Conservation (phyloP, 2,329 filamentous ascomycete species). For the Ophiostoma ulmi region DNA sequence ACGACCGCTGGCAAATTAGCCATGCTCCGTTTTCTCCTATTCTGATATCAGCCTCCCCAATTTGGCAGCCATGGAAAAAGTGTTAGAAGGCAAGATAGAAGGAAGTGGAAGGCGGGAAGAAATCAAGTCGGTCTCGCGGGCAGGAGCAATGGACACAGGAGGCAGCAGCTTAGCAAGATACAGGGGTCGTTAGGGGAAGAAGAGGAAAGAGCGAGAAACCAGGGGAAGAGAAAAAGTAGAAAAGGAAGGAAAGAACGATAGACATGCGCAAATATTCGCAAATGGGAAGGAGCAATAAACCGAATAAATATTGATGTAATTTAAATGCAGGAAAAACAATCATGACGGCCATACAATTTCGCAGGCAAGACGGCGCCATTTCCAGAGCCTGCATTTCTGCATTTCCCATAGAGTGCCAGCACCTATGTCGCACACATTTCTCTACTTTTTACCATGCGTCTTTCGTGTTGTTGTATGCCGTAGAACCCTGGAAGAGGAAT, state of each 20-base stretch:
- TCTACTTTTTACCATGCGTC: background rate
- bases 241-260: background rate
- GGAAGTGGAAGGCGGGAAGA: background rate
- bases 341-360: slow-evolving; percentile 7
- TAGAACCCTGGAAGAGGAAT: slow-evolving; percentile 16
- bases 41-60: slow-evolving; percentile 20
- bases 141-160: background rate
- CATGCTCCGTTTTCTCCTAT: slow-evolving; percentile 19
- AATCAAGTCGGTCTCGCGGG: background rate
- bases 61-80: background rate
- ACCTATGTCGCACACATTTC: background rate
- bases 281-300: background rate
- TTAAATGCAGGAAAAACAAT: background rate
- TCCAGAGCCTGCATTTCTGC: background rate
- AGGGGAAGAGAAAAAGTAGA: background rate
- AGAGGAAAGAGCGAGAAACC: background rate
- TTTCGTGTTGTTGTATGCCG: slow-evolving; percentile 4
- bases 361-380: slow-evolving; percentile 1
- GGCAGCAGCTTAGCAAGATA: background rate
- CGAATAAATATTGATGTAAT: background rate
- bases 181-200: background rate
- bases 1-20: slow-evolving; percentile 19
- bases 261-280: background rate
- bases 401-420: background rate
- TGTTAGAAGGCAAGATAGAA: background rate